These are phyloP conservation scores for Epipyxis sp. DNA, from an alignment of 108 stramenopile genomes.

Conservation along the genomic window DNA sequence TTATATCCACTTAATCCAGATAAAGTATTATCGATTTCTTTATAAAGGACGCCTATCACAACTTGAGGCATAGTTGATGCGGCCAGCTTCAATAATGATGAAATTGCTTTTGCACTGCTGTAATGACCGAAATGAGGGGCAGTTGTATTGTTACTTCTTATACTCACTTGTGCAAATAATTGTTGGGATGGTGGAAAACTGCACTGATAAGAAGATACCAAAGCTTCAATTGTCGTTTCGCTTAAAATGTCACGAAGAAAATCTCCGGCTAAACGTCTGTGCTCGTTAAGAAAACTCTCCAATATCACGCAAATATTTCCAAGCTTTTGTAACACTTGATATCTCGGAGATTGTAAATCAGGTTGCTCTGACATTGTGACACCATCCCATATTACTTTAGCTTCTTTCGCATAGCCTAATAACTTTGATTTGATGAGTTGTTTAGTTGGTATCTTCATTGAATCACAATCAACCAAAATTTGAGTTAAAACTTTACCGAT, in stretches of 20 bases:
- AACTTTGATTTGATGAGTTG: background rate
- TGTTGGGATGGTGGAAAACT: background rate
- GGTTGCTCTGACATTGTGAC: background rate
- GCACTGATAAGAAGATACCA: constrained; percentile 13
- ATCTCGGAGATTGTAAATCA: background rate
- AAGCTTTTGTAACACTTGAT: background rate
- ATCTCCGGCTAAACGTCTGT: background rate
- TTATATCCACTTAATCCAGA: no score
- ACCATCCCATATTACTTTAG: background rate
- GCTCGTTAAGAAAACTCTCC: constrained; percentile 12
- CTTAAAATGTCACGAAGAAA: background rate
- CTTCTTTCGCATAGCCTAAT: background rate
- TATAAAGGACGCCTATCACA: background rate
- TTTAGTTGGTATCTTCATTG: background rate
- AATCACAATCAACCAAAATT: background rate
- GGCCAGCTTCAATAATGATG: constrained; percentile 2
- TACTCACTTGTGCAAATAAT: constrained; percentile 9
- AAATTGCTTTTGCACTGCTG: background rate
- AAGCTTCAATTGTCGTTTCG: background rate
- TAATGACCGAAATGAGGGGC: background rate
- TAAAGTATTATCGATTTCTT: background rate
- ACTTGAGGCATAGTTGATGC: background rate
- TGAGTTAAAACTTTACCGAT: background rate
- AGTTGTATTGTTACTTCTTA: background rate
- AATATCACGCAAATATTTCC: background rate